Conservation (phyloP, 179 eudicot genomes). For the Camellia oleifera region DNA sequence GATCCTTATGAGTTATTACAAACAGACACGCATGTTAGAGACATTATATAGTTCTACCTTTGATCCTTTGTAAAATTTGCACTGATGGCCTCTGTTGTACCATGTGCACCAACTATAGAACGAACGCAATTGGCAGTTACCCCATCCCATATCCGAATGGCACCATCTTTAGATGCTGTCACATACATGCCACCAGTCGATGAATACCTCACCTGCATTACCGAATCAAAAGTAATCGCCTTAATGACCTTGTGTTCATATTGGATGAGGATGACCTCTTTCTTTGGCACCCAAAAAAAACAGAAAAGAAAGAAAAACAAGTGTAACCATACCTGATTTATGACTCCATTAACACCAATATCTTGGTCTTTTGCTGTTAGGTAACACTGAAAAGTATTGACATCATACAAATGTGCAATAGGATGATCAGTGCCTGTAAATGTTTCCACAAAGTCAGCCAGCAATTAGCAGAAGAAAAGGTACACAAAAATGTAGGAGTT, state of each 20-base stretch:
- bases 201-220: conserved; percentile 71
- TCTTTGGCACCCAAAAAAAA: no score
- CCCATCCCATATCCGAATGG: conserved; percentile 83
- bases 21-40: no score
- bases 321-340: conserved; percentile 57
- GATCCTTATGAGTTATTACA: no score
- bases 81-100: conserved; percentile 63
- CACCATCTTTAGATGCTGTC: conserved; percentile 89
- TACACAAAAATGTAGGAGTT: background rate
- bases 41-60: conserved; percentile 34
- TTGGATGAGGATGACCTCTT: background rate
- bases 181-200: conserved; percentile 75
- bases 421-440: conserved; percentile 82
- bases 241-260: background rate
- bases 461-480: conserved; percentile 4
- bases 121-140: conserved; percentile 75
- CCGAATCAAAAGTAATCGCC: conserved; percentile 4
- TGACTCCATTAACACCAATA: conserved; percentile 53
- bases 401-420: conserved; percentile 74
- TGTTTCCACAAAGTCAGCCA: conserved; percentile 6
- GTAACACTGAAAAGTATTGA: conserved; percentile 80
- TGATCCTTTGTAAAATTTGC: conserved; percentile 75
- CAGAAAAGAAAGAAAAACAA: background rate
- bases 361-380: conserved; percentile 58
- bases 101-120: conserved; percentile 64